phyloP scores from a whole-genome alignment of 495 filamentous ascomycete genomes.

The Xylaria longipes region DNA sequence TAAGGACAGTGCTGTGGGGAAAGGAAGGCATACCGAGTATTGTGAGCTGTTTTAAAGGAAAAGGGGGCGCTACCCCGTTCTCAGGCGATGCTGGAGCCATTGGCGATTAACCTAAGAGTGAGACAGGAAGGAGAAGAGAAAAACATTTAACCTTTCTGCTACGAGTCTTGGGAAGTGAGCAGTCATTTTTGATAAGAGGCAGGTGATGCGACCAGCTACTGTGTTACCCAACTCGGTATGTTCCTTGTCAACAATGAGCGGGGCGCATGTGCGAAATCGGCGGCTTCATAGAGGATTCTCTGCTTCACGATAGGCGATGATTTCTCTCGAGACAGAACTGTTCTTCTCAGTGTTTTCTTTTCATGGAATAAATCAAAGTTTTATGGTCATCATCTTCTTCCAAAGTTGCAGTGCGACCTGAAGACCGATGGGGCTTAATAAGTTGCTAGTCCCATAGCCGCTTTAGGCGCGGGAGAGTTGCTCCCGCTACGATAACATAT shows the following conservation, averaged over 20 bases:
- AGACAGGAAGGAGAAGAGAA: not conserved
- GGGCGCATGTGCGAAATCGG: slow-evolving; percentile 25
- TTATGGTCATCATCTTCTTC: not conserved
- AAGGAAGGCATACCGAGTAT: slow-evolving; percentile 40
- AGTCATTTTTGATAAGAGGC: not conserved
- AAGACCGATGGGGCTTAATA: slow-evolving; percentile 2
- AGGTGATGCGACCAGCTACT: not conserved
- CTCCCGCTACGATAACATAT: slow-evolving; percentile 11
- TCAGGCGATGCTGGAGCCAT: slow-evolving; percentile 23
- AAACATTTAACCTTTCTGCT: not conserved
- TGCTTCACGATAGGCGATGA: not conserved
- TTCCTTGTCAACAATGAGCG: slow-evolving; percentile 2
- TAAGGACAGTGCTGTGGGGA: not conserved
- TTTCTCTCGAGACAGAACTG: not conserved
- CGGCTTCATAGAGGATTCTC: not conserved
- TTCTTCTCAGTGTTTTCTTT: not conserved
- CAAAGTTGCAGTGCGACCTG: not conserved
- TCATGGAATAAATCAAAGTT: not conserved
- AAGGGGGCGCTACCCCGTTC: slow-evolving; percentile 26
- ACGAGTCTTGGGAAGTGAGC: not conserved
- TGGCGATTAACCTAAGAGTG: not conserved
- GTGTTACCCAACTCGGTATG: not conserved
- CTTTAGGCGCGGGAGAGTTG: slow-evolving; percentile 14
- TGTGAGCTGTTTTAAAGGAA: slow-evolving; percentile 41
- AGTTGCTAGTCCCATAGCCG: not conserved